Evolutionary conservation across 2,329 filamentous ascomycete species (phyloP).

Genomic region (Microdochium nivale): DNA sequence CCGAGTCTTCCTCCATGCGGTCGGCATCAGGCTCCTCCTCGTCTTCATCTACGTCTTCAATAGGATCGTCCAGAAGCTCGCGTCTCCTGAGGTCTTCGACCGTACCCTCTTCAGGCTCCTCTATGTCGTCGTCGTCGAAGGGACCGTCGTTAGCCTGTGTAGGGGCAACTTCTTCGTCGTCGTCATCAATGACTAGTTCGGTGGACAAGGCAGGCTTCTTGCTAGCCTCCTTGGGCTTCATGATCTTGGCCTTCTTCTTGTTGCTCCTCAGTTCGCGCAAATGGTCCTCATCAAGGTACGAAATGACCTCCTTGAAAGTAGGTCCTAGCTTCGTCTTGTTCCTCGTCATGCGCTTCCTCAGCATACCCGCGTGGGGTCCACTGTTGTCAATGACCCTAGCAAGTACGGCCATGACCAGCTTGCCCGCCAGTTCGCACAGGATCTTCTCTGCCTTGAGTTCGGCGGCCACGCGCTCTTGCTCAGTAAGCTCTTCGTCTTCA

Average conservation of each 20-base stretch:
- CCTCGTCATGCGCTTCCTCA: constrained; percentile 63
- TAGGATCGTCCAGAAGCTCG: constrained; percentile 43
- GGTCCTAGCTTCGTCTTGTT: constrained; percentile 75
- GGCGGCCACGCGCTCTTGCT: constrained; percentile 51
- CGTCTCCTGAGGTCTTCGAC: constrained; percentile 46
- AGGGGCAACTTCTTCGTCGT: constrained; percentile 25
- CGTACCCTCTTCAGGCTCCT: constrained; percentile 49
- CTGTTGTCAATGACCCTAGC: constrained; percentile 64
- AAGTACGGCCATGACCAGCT: constrained; percentile 72
- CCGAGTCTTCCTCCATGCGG: constrained; percentile 16
- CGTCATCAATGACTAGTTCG: constrained; percentile 34
- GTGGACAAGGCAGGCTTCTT: constrained; percentile 32
- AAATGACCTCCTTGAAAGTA: constrained; percentile 79
- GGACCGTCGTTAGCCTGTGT: constrained; percentile 22
- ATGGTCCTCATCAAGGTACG: constrained; percentile 67
- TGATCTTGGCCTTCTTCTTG: constrained; percentile 33
- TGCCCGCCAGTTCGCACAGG: constrained; percentile 77
- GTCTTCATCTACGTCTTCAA: constrained; percentile 32
- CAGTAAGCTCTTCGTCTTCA: constrained; percentile 42
- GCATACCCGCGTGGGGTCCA: constrained; percentile 49
- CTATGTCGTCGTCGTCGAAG: constrained; percentile 27
- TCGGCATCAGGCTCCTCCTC: constrained; percentile 24
- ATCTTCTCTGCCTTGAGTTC: constrained; percentile 74
- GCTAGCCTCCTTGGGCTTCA: constrained; percentile 29
- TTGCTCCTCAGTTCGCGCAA: constrained; percentile 33